A percentile compares a stretch with the other conserved stretches of the same genome.
Evolutionary conservation across 129 eudicot species (phyloP).

Genomic region (Apium graveolens): DNA sequence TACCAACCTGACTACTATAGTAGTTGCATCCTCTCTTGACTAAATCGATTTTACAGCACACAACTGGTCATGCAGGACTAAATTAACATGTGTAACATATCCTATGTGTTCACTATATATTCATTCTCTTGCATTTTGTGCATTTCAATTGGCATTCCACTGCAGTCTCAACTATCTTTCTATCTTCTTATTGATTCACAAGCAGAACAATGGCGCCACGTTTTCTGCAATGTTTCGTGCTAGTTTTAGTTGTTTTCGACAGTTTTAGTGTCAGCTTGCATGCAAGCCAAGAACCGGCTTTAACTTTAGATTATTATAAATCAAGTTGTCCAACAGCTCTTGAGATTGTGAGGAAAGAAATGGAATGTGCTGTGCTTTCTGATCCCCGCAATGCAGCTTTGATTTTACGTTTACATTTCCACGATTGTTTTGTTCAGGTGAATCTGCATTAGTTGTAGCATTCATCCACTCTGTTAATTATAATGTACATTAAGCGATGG

Average conservation of each 20-base stretch:
- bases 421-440: conserved; percentile 94
- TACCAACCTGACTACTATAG: conserved; percentile 50
- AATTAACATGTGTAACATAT: not conserved
- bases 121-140: conserved; percentile 2
- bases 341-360: conserved; percentile 67
- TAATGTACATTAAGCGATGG: not conserved
- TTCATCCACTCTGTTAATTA: not conserved
- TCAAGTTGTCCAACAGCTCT: conserved; percentile 57
- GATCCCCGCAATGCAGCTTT: conserved; percentile 87
- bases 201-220: conserved; percentile 23
- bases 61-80: conserved; percentile 24
- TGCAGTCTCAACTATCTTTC: conserved; percentile 35
- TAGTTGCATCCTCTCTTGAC: conserved; percentile 95
- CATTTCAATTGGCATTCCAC: conserved; percentile 16
- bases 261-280: conserved; percentile 23
- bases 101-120: conserved; percentile 2
- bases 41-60: conserved; percentile 17
- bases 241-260: conserved; percentile 19
- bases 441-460: not conserved
- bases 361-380: conserved; percentile 81
- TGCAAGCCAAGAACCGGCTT: conserved; percentile 48
- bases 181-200: conserved; percentile 9
- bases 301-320: conserved; percentile 70
- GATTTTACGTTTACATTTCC: conserved; percentile 75
- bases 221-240: conserved; percentile 21